Evolutionary conservation across 257 asterid species (phyloP).

Genomic region (Solanum neorickii): DNA sequence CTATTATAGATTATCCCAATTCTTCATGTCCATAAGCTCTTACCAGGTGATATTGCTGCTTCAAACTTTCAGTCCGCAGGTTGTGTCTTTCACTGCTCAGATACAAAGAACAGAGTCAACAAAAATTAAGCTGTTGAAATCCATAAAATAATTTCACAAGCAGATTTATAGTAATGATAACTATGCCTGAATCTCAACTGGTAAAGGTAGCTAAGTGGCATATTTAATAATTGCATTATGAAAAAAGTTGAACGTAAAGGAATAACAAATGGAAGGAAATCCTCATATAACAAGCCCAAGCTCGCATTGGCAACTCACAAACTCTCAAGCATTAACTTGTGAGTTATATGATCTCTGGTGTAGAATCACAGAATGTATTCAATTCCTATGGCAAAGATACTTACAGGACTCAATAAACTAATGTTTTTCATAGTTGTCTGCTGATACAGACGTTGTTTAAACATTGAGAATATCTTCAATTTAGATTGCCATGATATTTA

Average conservation of each 20-base stretch:
- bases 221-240: not conserved
- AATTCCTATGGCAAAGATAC: not conserved
- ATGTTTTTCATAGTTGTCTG: not conserved
- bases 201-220: not conserved
- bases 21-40: constrained; percentile 7
- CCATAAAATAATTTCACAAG: not conserved
- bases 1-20: not conserved
- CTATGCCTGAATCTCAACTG: not conserved
- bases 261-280: not conserved
- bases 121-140: not conserved
- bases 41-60: constrained; percentile 76
- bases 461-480: not conserved
- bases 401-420: not conserved
- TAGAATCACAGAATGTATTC: not conserved
- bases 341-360: not conserved
- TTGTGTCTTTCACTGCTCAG: constrained; percentile 71
- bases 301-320: not conserved
- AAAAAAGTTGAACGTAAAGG: not conserved
- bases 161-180: not conserved
- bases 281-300: not conserved
- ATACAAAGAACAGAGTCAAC: not conserved
- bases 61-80: constrained; percentile 60
- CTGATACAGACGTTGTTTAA: not conserved
- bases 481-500: not conserved
- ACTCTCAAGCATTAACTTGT: not conserved